Conservation (phyloP, 169 alveolate species). For the Cystoisospora suis region DNA sequence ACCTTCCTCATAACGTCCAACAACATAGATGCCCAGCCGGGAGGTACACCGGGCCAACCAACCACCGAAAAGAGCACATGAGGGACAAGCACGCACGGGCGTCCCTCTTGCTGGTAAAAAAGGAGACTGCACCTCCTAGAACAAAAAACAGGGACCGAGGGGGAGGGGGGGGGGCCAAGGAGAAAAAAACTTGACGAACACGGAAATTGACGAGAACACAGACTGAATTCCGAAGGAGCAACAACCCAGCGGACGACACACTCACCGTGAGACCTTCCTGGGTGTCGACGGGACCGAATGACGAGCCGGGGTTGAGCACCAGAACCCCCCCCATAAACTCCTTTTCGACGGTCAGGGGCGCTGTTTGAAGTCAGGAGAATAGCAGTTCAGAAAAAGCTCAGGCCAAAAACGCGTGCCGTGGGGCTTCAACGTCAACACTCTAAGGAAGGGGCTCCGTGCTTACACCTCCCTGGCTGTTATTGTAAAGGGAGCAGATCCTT, state of each 20-base stretch:
- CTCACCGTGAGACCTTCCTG: slow-evolving; percentile 3
- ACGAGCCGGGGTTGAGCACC: background rate
- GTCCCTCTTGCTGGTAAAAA: too few species aligned
- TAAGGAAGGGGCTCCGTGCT: too few species aligned
- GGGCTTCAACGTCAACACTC: too few species aligned
- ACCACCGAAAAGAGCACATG: too few species aligned
- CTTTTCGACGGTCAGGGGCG: slow-evolving; percentile 19
- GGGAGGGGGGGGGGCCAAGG: background rate
- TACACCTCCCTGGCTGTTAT: too few species aligned
- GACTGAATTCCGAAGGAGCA: background rate
- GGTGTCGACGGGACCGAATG: slow-evolving; percentile 20
- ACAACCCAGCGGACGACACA: background rate
- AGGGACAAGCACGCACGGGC: background rate
- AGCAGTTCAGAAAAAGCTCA: too few species aligned
- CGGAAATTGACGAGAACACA: too few species aligned
- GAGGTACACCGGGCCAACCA: too few species aligned
- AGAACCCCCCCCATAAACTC: slow-evolving; percentile 7
- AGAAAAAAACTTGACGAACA: background rate
- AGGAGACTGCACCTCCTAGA: background rate
- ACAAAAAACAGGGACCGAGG: background rate
- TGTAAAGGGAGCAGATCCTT: too few species aligned
- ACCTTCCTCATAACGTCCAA: too few species aligned
- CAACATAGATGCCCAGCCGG: too few species aligned
- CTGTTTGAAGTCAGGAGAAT: background rate
- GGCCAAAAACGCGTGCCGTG: too few species aligned